Percentiles rank a stretch among this genome's conserved stretches.
Evolutionary conservation across 75 land plant genomes (phyloP).

Genomic region (Larix kaempferi): DNA sequence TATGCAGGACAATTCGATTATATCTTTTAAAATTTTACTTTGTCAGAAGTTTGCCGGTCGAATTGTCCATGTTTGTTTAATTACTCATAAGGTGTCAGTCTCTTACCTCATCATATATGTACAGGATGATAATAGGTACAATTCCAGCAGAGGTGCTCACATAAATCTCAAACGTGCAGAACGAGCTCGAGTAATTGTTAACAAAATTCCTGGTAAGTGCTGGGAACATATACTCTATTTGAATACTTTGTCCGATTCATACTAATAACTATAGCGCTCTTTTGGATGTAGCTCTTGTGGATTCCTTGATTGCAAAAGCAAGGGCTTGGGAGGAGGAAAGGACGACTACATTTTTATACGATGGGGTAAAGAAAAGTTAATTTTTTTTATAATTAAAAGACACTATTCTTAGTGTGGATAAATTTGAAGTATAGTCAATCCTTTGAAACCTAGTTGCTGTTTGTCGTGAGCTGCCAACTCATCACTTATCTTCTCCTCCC

Average conservation of each 20-base stretch:
- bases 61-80: too few species aligned
- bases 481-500: not conserved
- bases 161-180: conserved; percentile 97
- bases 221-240: not conserved
- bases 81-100: too few species aligned
- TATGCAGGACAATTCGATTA: too few species aligned
- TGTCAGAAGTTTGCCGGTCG: too few species aligned
- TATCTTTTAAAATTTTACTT: too few species aligned
- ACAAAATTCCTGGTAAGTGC: conserved; percentile 83
- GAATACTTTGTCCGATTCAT: not conserved
- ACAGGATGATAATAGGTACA: conserved; percentile 94
- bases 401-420: not conserved
- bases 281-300: conserved; percentile 71
- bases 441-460: not conserved
- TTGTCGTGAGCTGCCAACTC: not conserved
- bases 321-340: conserved; percentile 92
- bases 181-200: conserved; percentile 81
- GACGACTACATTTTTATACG: conserved; percentile 67
- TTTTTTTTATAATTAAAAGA: not conserved
- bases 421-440: not conserved
- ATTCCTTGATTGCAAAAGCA: conserved; percentile 71
- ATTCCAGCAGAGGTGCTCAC: conserved; percentile 92
- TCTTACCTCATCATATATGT: not conserved
- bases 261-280: conserved; percentile 6
- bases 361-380: conserved; percentile 44